phyloP scores from a whole-genome alignment of 495 filamentous ascomycete genomes.

The Immersiella caudata region DNA sequence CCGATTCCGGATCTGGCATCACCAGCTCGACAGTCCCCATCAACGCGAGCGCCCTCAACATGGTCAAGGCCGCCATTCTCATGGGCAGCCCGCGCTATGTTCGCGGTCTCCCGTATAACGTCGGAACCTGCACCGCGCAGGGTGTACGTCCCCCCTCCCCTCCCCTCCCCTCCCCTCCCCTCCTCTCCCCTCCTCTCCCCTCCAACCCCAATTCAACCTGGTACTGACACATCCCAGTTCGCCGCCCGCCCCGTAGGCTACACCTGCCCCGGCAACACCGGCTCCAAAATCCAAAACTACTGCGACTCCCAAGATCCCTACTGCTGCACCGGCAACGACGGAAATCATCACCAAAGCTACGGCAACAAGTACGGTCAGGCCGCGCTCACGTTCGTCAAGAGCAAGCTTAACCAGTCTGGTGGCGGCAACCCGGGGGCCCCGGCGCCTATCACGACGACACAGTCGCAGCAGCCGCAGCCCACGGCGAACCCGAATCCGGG shows the following conservation, averaged over 20 bases:
- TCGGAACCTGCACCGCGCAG: slow-evolving; percentile 58
- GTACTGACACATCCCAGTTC: slow-evolving; percentile 45
- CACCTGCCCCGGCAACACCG: slow-evolving; percentile 50
- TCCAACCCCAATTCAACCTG: no score
- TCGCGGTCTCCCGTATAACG: slow-evolving; percentile 59
- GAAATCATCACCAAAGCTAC: slow-evolving; percentile 62
- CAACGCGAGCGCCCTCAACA: slow-evolving; percentile 15
- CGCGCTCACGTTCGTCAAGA: slow-evolving; percentile 40
- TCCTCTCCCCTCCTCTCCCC: no score
- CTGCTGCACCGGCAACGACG: slow-evolving; percentile 66
- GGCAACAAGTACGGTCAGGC: slow-evolving; percentile 51
- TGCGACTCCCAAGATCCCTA: slow-evolving; percentile 66
- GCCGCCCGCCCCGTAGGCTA: slow-evolving; percentile 60
- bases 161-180: neutral
- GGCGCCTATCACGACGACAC: neutral
- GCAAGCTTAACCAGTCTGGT: slow-evolving; percentile 9
- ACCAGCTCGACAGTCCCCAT: slow-evolving; percentile 14
- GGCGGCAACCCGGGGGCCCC: neutral
- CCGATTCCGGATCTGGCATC: slow-evolving; percentile 53
- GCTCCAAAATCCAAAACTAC: slow-evolving; percentile 61
- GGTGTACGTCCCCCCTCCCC: slow-evolving; percentile 54
- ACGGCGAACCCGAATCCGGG: slow-evolving; percentile 6
- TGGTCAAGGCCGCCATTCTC: slow-evolving; percentile 61
- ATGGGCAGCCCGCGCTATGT: slow-evolving; percentile 63
- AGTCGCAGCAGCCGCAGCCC: neutral